A percentile compares a stretch with the other conserved stretches of the same genome.
phyloP scores from a whole-genome alignment of 2,329 filamentous ascomycete species.

The Immersiporthe knoxdaviesiana region DNA sequence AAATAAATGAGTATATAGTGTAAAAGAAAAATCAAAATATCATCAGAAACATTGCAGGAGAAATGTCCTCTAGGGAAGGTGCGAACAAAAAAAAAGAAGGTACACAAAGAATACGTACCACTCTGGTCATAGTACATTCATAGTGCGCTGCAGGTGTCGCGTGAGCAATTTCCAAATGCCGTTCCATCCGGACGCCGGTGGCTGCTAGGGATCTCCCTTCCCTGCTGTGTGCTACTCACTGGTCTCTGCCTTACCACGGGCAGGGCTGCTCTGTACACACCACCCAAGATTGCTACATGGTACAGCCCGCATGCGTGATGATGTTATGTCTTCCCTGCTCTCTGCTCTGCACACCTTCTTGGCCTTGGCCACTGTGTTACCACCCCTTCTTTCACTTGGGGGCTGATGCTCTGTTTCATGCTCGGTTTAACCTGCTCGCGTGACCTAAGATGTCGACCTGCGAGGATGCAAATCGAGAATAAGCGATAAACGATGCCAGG shows the following conservation, averaged over 20 bases:
- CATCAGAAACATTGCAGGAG: neutral
- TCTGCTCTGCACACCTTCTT: no score
- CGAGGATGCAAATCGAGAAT: no score
- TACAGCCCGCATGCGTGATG: no score
- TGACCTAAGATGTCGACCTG: neutral
- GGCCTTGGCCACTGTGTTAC: no score
- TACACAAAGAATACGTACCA: neutral
- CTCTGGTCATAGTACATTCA: neutral
- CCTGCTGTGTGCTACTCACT: neutral
- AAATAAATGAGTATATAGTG: no score
- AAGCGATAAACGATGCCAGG: neutral
- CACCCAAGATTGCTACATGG: neutral
- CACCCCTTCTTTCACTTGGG: no score
- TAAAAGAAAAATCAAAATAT: no score
- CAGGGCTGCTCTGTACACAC: no score
- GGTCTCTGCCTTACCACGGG: neutral
- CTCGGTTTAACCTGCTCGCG: no score
- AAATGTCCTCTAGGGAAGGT: no score
- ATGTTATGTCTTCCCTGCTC: no score
- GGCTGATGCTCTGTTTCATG: no score
- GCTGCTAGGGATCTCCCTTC: neutral
- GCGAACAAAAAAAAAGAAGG: neutral
- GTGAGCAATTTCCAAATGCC: constrained; percentile 6
- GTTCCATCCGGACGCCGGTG: neutral
- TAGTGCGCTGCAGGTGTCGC: neutral